These are phyloP conservation scores for Boletellus ananiceps DNA, from an alignment of 768 basidiomycete species.

Conservation along the genomic window DNA sequence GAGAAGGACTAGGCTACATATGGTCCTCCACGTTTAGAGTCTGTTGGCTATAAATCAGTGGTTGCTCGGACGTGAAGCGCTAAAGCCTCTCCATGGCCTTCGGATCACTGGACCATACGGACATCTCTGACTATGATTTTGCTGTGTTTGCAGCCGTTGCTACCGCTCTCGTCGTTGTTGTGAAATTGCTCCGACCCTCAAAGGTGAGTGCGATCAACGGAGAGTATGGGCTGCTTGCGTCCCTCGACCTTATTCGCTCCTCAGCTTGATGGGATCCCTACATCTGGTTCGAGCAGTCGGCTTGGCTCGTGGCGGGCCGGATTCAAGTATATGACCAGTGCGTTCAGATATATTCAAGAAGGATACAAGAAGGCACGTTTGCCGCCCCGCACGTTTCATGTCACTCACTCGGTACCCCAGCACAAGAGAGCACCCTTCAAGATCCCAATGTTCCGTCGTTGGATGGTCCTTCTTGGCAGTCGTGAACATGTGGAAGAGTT, in stretches of 20 bases:
- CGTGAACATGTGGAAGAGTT: conserved; percentile 36
- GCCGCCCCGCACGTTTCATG: background rate
- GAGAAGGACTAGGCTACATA: too few relatives aligned
- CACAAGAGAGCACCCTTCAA: conserved; percentile 29
- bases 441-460: conserved; percentile 14
- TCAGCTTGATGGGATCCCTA: conserved; percentile 27
- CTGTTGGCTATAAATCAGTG: too few relatives aligned
- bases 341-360: conserved; percentile 23
- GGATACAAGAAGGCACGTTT: conserved; percentile 30
- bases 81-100: too few relatives aligned
- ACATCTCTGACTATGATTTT: too few relatives aligned
- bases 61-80: too few relatives aligned
- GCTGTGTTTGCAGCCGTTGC: too few relatives aligned
- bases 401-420: conserved; percentile 9
- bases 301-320: conserved; percentile 25
- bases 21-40: too few relatives aligned
- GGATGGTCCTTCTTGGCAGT: conserved; percentile 15
- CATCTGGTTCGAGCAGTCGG: conserved; percentile 21
- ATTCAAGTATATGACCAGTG: conserved; percentile 12
- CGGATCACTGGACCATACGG: too few relatives aligned
- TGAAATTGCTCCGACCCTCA: background rate
- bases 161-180: background rate
- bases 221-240: too few relatives aligned
- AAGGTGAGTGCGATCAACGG: background rate
- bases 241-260: background rate